Base-by-base conservation (phyloP, 1,284 basidiomycete genomes). In the Inonotus hispidus region DNA sequence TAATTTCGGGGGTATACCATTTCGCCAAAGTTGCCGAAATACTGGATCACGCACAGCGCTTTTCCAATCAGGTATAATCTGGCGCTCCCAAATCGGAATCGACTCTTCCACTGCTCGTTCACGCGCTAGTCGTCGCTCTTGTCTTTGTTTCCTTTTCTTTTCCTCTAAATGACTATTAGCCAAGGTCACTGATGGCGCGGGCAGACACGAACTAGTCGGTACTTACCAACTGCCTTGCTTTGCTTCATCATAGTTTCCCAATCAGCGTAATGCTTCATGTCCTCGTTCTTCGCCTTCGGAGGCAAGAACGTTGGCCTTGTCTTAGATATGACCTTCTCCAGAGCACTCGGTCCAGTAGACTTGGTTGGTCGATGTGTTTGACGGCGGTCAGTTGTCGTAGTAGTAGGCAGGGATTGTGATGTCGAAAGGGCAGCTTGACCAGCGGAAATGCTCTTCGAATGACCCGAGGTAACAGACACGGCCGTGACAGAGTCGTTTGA, bases 171-270 rank as follows among this genome's bases (percentile, higher is more conserved):
- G 37, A 45, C 53, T 53, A 13, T 46, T 39, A 49, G 45, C n/a
- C n/a, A 35, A 25, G 47, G 53, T 47, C n/a, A 27, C 2, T 49
- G 23, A 27, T 21, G 39, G 38, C 21, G 29, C 29, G 16, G 46
- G 14, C 27, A 19, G 37, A n/a, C 27, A 21, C 7, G 6, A 45
- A 41, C 41, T 25, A 23, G 41, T n/a, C 16, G 16, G 41, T 8
- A 73, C 81, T 71, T 66, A 92, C 91, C 88, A 67, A 84, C 81
- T n/a, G 71, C 71, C 59, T 86, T 82, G 73, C 89, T 91, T 55
- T 76, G 81, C 68, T 84, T 85, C 95, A 98, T 98, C 92, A 98
- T 96, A 46, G 80, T 74, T 70, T 93, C 85, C 92, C 94, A 98
- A 69, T 91, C 90, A 29, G 88, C 85, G 70, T 93, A 78, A 74